Evolutionary conservation across 1,284 basidiomycete species (phyloP).

Genomic region (Papiliotrema fonsecae): DNA sequence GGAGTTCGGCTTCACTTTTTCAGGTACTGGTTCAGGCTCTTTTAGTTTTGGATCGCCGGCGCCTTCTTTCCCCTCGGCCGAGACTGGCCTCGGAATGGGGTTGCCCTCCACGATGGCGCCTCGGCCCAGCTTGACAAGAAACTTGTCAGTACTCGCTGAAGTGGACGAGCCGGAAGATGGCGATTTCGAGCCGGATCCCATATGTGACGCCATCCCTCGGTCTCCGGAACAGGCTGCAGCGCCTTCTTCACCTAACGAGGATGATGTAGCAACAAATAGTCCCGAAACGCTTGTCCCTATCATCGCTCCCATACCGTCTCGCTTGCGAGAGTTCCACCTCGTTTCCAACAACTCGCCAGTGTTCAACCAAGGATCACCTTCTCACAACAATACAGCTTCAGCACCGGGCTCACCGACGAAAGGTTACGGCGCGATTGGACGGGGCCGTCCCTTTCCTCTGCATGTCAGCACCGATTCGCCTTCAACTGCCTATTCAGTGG

Average conservation of each 20-base stretch:
- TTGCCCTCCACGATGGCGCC: constrained; percentile 17
- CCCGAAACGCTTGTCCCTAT: background rate
- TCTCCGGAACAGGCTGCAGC: background rate
- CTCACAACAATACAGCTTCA: constrained; percentile 3
- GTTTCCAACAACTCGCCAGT: constrained; percentile 25
- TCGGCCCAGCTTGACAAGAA: constrained; percentile 22
- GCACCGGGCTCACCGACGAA: constrained; percentile 23
- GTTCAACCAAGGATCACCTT: constrained; percentile 12
- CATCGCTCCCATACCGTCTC: constrained; percentile 24
- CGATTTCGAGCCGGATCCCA: background rate
- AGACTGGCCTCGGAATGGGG: constrained; percentile 12
- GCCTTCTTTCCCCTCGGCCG: background rate
- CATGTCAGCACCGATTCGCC: constrained; percentile 2
- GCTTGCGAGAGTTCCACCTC: constrained; percentile 36
- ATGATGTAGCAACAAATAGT: background rate
- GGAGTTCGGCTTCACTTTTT: constrained; percentile 22
- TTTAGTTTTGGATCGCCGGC: constrained; percentile 1
- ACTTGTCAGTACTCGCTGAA: constrained; percentile 29
- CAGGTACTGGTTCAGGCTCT: constrained; percentile 3
- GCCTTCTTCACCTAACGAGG: background rate
- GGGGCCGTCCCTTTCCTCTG: constrained; percentile 23
- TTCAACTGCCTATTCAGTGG: constrained; percentile 9
- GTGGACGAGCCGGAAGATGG: constrained; percentile 43
- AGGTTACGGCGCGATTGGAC: constrained; percentile 31
- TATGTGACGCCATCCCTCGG: background rate